Percentiles rank a stretch among this genome's conserved stretches.
Evolutionary conservation across 345 rosid species (phyloP).

Genomic region (Lepidium didymum): DNA sequence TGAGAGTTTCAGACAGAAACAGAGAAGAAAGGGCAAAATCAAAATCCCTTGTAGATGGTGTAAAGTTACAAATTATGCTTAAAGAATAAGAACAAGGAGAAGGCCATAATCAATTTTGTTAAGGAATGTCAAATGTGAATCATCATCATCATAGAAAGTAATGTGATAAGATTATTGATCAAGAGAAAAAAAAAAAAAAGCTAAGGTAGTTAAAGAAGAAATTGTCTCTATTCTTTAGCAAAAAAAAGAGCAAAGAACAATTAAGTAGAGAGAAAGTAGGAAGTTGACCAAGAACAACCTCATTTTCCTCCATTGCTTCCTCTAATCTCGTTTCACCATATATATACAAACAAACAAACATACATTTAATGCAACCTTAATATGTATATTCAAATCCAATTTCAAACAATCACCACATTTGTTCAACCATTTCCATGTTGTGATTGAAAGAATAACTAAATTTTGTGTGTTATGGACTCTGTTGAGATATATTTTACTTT

Average conservation of each 20-base stretch:
- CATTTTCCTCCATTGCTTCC: conserved; percentile 35
- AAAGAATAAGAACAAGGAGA: not conserved
- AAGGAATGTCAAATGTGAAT: conserved; percentile 19
- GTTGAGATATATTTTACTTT: not conserved
- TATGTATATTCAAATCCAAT: not conserved
- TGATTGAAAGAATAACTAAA: not conserved
- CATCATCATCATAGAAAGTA: not conserved
- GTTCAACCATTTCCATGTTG: not conserved
- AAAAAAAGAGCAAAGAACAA: conserved; percentile 6
- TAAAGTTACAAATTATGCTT: conserved; percentile 11
- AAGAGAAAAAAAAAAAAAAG: not conserved
- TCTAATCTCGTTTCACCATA: conserved; percentile 20
- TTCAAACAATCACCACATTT: not conserved
- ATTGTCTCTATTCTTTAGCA: conserved; percentile 17
- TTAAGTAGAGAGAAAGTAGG: conserved; percentile 33
- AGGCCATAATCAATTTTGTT: not conserved
- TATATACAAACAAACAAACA: conserved; percentile 9
- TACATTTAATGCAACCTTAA: not conserved
- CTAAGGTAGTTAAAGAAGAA: not conserved
- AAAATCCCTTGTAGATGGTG: conserved; percentile 21
- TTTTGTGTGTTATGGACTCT: not conserved
- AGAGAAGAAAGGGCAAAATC: conserved; percentile 6
- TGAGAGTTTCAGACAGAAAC: not conserved
- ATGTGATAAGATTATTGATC: conserved; percentile 41
- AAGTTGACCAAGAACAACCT: conserved; percentile 50